Evolutionary conservation across 164 flowering plant genomes (phyloP).

Genomic region (Hamamelis virginiana): DNA sequence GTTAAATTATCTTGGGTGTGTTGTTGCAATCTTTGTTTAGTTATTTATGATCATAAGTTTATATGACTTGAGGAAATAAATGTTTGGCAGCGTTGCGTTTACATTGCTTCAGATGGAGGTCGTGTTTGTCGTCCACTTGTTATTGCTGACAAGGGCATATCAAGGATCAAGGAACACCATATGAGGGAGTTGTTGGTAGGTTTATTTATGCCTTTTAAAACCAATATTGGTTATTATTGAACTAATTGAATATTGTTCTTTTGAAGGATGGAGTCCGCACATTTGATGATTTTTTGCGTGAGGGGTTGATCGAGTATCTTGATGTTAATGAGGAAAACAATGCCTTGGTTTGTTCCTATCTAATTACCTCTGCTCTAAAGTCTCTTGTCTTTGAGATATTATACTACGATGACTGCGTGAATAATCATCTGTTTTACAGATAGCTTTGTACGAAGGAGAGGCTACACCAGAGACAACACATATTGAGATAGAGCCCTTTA

Average conservation of each 20-base stretch:
- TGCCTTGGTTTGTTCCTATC: slow-evolving; percentile 65
- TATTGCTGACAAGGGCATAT: slow-evolving; percentile 88
- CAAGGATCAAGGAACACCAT: slow-evolving; percentile 84
- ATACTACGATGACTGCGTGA: background rate
- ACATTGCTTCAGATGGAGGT: slow-evolving; percentile 98
- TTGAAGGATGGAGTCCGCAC: slow-evolving; percentile 82
- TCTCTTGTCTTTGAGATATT: background rate
- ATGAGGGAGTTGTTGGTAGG: slow-evolving; percentile 85
- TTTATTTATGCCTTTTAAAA: slow-evolving; percentile 1
- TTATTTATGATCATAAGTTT: background rate
- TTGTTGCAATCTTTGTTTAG: background rate
- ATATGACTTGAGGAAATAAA: slow-evolving; percentile 7
- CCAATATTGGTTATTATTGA: background rate
- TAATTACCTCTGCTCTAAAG: background rate
- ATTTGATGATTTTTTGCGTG: slow-evolving; percentile 79
- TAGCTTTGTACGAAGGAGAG: slow-evolving; percentile 86
- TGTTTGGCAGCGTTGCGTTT: slow-evolving; percentile 69
- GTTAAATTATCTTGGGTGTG: too few relatives aligned
- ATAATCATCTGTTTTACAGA: slow-evolving; percentile 34
- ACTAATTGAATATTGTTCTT: slow-evolving; percentile 1
- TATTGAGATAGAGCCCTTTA: slow-evolving; percentile 96
- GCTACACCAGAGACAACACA: slow-evolving; percentile 76
- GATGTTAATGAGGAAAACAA: slow-evolving; percentile 99
- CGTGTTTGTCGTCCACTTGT: slow-evolving; percentile 99
- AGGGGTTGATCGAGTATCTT: slow-evolving; percentile 92